Evolutionary conservation across 2,329 filamentous ascomycete species (phyloP).

Genomic region (Acephala macrosclerotiorum): DNA sequence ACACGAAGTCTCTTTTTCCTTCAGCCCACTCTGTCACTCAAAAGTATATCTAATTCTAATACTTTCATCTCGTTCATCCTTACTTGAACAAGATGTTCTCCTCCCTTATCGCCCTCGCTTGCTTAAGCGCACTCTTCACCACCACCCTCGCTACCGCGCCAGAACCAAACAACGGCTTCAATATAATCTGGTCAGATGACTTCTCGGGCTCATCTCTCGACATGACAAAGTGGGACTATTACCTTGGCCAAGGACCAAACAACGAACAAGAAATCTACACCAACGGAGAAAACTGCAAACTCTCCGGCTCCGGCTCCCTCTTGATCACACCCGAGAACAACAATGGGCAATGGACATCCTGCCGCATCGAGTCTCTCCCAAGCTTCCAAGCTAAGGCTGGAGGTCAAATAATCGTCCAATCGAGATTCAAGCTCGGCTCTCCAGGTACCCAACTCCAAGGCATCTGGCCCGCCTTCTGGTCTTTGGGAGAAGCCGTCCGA

Average conservation of each 20-base stretch:
- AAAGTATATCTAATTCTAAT: not conserved
- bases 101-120: slow-evolving; percentile 9
- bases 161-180: slow-evolving; percentile 27
- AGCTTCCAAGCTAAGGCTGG: slow-evolving; percentile 28
- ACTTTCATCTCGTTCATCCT: not conserved
- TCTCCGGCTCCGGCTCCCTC: slow-evolving; percentile 27
- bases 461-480: slow-evolving; percentile 40
- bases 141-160: slow-evolving; percentile 20
- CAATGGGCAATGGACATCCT: slow-evolving; percentile 35
- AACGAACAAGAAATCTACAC: slow-evolving; percentile 35
- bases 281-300: slow-evolving; percentile 27
- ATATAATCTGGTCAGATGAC: slow-evolving; percentile 33
- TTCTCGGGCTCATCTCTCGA: slow-evolving; percentile 28
- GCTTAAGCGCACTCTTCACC: slow-evolving; percentile 21
- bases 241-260: slow-evolving; percentile 30
- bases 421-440: slow-evolving; percentile 31
- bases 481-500: slow-evolving; percentile 29
- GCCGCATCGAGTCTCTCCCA: slow-evolving; percentile 33
- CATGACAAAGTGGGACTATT: slow-evolving; percentile 29
- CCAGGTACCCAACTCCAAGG: slow-evolving; percentile 28
- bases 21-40: not conserved
- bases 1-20: slow-evolving; percentile 3
- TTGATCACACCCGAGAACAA: slow-evolving; percentile 30
- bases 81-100: slow-evolving; percentile 19
- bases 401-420: slow-evolving; percentile 32